Evolutionary conservation across 331 rosid genomes (phyloP).

Genomic region (Dryas integrifolia): DNA sequence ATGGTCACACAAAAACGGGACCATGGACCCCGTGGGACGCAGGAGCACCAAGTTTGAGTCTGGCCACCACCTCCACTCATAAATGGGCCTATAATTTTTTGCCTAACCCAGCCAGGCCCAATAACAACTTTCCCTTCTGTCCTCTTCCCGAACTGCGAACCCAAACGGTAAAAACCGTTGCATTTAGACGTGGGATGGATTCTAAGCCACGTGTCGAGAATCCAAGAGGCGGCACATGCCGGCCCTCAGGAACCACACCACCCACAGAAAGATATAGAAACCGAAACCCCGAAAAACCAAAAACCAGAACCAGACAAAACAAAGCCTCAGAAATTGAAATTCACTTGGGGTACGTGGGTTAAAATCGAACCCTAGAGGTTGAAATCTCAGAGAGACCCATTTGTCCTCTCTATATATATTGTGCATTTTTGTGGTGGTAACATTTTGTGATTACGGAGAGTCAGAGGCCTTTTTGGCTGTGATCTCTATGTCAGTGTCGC

Average conservation of each 20-base stretch:
- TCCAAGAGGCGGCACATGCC: background rate
- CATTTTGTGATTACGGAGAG: background rate
- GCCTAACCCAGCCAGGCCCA: background rate
- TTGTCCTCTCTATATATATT: background rate
- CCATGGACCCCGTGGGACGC: background rate
- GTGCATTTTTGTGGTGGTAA: background rate
- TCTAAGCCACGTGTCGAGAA: background rate
- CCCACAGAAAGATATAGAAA: background rate
- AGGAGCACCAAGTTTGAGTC: background rate
- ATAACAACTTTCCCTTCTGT: background rate
- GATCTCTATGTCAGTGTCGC: slow-evolving; percentile 7
- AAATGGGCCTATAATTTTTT: background rate
- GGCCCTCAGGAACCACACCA: too few relatives aligned
- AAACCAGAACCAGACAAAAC: background rate
- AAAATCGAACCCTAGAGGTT: slow-evolving; percentile 8
- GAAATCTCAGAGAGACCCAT: background rate
- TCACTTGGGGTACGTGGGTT: background rate
- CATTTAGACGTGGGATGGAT: background rate
- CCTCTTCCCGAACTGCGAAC: background rate
- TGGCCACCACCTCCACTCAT: too few relatives aligned
- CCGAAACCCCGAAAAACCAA: background rate
- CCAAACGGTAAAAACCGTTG: background rate
- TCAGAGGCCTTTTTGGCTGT: background rate
- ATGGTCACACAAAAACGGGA: background rate
- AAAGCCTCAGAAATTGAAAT: background rate